Evolutionary conservation across 192 early-diverging fungal genomes (phyloP).

Genomic region (Coemansia sp.): DNA sequence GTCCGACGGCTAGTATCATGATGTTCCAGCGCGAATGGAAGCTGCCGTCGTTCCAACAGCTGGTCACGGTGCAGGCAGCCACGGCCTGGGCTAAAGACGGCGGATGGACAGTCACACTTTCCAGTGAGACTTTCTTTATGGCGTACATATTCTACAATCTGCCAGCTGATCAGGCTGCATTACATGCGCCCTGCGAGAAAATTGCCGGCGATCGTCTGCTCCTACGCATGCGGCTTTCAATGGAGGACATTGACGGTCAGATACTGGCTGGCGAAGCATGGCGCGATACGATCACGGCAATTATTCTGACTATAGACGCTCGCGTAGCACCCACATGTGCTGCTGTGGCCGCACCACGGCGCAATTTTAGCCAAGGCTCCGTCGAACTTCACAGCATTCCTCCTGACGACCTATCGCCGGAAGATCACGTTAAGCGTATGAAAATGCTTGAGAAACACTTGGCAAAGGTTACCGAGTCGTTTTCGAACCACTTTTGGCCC

Average conservation of each 20-base stretch:
- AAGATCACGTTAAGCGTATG: slow-evolving; percentile 51
- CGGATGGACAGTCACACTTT: slow-evolving; percentile 50
- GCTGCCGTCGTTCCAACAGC: slow-evolving; percentile 55
- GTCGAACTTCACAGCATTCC: slow-evolving; percentile 5
- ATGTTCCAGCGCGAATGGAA: slow-evolving; percentile 58
- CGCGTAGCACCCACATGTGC: slow-evolving; percentile 40
- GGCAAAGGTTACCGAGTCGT: slow-evolving; percentile 51
- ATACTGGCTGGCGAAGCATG: slow-evolving; percentile 41
- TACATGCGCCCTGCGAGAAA: slow-evolving; percentile 32
- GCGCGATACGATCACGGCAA: slow-evolving; percentile 51
- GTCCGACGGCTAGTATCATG: slow-evolving; percentile 51
- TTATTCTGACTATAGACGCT: slow-evolving; percentile 52
- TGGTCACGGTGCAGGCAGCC: slow-evolving; percentile 39
- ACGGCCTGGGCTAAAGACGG: slow-evolving; percentile 45
- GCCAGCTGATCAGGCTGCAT: slow-evolving; percentile 29
- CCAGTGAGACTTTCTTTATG: slow-evolving; percentile 54
- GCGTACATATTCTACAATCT: slow-evolving; percentile 49
- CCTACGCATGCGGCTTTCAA: slow-evolving; percentile 52
- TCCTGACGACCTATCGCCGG: slow-evolving; percentile 26
- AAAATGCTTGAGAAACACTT: slow-evolving; percentile 48
- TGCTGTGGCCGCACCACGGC: slow-evolving; percentile 7
- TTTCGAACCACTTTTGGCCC: slow-evolving; percentile 51
- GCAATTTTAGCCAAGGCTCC: slow-evolving; percentile 46
- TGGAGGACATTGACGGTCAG: slow-evolving; percentile 50
- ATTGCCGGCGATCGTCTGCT: slow-evolving; percentile 47